These are phyloP conservation scores for Ceratocystis huliohia DNA, from an alignment of 2,329 filamentous ascomycete genomes.

Conservation along the genomic window DNA sequence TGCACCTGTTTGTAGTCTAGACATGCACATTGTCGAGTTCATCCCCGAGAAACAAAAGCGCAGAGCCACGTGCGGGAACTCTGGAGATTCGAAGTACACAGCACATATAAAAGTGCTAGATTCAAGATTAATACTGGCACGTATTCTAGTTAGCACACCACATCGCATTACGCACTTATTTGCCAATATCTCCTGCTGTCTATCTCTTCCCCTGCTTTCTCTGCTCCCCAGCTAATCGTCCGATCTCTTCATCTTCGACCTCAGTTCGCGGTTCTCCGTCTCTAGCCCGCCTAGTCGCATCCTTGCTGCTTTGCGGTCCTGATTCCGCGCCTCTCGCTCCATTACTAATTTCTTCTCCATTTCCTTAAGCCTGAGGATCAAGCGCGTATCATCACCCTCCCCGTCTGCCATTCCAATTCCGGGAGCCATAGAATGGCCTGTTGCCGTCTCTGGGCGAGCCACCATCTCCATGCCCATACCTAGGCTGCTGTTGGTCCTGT, in stretches of 20 bases:
- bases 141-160: neutral
- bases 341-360: slow-evolving; percentile 79
- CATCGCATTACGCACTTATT: neutral
- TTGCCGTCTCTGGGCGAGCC: slow-evolving; percentile 20
- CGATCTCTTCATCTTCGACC: slow-evolving; percentile 43
- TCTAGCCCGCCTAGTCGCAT: slow-evolving; percentile 67
- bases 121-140: neutral
- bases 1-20: too few species aligned
- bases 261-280: slow-evolving; percentile 58
- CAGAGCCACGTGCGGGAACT: too few species aligned
- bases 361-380: slow-evolving; percentile 75
- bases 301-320: slow-evolving; percentile 73
- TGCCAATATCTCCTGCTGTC: neutral
- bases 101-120: neutral
- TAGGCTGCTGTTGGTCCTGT: slow-evolving; percentile 20
- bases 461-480: slow-evolving; percentile 18
- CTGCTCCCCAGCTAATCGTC: slow-evolving; percentile 9
- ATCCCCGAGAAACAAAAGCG: too few species aligned
- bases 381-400: slow-evolving; percentile 50
- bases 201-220: neutral
- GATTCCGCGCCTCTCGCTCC: slow-evolving; percentile 71
- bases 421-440: slow-evolving; percentile 18
- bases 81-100: too few species aligned
- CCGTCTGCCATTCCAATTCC: slow-evolving; percentile 22
- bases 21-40: too few species aligned